These are phyloP conservation scores for Saccharomyces hybrid DNA, from an alignment of 1,139 yeast genomes.

Conservation along the genomic window DNA sequence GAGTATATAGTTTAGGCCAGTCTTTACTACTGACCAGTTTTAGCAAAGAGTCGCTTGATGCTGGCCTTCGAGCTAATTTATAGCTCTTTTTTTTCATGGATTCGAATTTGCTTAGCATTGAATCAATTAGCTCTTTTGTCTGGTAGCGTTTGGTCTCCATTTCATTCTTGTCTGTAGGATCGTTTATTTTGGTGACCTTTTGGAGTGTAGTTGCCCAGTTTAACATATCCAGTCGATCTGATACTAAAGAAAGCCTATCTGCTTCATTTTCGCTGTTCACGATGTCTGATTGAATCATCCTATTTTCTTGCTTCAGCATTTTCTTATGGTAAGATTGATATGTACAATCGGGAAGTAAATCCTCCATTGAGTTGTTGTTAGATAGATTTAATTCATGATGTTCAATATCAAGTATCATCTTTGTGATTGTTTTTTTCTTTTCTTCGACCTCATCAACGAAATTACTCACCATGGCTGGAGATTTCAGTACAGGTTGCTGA, in stretches of 20 bases:
- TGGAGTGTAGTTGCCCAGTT: constrained; percentile 52
- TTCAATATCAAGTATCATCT: constrained; percentile 19
- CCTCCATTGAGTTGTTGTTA: constrained; percentile 17
- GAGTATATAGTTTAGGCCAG: constrained; percentile 11
- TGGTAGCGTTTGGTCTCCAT: constrained; percentile 42
- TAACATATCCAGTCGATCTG: constrained; percentile 38
- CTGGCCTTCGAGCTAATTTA: constrained; percentile 13
- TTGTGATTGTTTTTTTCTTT: constrained; percentile 13
- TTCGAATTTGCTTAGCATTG: constrained; percentile 42
- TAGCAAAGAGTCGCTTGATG: constrained; percentile 7
- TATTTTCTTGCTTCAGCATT: constrained; percentile 61
- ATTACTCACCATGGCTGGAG: background rate
- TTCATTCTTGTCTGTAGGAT: constrained; percentile 43
- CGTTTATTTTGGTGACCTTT: constrained; percentile 45
- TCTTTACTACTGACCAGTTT: constrained; percentile 13
- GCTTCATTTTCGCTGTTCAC: constrained; percentile 44
- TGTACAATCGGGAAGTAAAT: constrained; percentile 39
- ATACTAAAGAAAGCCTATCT: constrained; percentile 25
- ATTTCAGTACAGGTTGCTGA: background rate
- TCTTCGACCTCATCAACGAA: constrained; percentile 7
- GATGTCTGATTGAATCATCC: constrained; percentile 53
- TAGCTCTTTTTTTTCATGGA: constrained; percentile 33
- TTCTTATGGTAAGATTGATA: constrained; percentile 48
- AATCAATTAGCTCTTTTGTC: constrained; percentile 46
- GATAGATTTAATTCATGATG: constrained; percentile 3